Conservation (phyloP, 345 rosid genomes). For the Eucalyptus leucophloia region DNA sequence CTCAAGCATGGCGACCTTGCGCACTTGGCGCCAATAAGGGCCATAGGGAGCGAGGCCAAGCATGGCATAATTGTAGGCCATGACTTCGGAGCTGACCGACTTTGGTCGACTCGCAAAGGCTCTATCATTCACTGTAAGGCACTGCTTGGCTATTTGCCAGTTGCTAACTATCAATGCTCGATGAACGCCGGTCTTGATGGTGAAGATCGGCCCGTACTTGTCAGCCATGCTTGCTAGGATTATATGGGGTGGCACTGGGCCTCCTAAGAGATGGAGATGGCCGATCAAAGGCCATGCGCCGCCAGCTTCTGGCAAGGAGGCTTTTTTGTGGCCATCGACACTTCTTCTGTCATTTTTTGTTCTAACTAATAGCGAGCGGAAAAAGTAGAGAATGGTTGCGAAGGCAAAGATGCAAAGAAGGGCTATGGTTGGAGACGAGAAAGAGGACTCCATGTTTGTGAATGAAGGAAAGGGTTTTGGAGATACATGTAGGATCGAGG, state of each 20-base stretch:
- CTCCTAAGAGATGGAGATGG: constrained; percentile 21
- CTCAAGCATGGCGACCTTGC: constrained; percentile 12
- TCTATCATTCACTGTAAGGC: constrained; percentile 17
- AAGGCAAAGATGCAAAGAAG: neutral
- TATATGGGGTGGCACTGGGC: constrained; percentile 4
- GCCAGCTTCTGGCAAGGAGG: neutral
- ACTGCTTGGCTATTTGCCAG: constrained; percentile 9
- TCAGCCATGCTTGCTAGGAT: constrained; percentile 18
- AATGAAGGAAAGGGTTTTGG: neutral
- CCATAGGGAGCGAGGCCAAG: constrained; percentile 11
- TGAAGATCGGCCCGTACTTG: constrained; percentile 11
- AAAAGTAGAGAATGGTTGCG: neutral
- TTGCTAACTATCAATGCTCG: constrained; percentile 8
- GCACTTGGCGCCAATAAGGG: constrained; percentile 19
- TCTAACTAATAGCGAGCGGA: neutral
- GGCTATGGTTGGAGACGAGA: neutral
- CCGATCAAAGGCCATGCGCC: constrained; percentile 3
- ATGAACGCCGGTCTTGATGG: constrained; percentile 6
- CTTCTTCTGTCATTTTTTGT: neutral
- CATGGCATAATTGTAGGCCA: constrained; percentile 11
- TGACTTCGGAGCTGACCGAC: neutral
- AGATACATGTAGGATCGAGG: neutral
- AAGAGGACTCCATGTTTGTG: neutral
- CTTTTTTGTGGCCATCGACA: neutral
- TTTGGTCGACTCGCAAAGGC: constrained; percentile 7